These are phyloP conservation scores for Plasmodium coatneyi DNA, from an alignment of 169 alveolate species.

Conservation along the genomic window DNA sequence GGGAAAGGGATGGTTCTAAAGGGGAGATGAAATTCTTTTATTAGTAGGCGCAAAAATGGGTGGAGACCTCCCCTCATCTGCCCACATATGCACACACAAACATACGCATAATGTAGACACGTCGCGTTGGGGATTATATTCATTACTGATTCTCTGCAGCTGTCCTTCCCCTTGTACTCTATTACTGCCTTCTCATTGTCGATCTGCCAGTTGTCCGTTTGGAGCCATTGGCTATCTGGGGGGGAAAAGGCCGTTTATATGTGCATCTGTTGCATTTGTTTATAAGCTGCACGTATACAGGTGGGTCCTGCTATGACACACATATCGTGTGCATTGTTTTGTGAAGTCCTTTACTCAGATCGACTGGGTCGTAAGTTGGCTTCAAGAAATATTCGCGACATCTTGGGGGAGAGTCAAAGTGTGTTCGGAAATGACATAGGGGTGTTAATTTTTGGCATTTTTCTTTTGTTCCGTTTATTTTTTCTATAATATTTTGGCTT, in stretches of 20 bases:
- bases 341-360: constrained; percentile 36
- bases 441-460: background rate
- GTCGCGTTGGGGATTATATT: background rate
- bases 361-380: constrained; percentile 46
- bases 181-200: constrained; percentile 60
- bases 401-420: constrained; percentile 9
- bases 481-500: background rate
- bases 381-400: constrained; percentile 72
- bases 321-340: background rate
- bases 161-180: constrained; percentile 61
- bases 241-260: background rate
- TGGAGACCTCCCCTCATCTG: background rate
- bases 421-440: background rate
- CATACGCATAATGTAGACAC: background rate
- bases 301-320: background rate
- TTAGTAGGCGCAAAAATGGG: background rate
- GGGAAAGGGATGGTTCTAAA: constrained; percentile 73
- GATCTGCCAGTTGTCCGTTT: constrained; percentile 42
- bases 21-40: background rate
- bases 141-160: constrained; percentile 66
- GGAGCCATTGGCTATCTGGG: constrained; percentile 51
- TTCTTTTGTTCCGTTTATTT: background rate
- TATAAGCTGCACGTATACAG: background rate
- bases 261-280: background rate
- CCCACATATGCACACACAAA: background rate